Conservation (phyloP, 2,329 filamentous ascomycete species). For the Emergomyces pasteurianus region DNA sequence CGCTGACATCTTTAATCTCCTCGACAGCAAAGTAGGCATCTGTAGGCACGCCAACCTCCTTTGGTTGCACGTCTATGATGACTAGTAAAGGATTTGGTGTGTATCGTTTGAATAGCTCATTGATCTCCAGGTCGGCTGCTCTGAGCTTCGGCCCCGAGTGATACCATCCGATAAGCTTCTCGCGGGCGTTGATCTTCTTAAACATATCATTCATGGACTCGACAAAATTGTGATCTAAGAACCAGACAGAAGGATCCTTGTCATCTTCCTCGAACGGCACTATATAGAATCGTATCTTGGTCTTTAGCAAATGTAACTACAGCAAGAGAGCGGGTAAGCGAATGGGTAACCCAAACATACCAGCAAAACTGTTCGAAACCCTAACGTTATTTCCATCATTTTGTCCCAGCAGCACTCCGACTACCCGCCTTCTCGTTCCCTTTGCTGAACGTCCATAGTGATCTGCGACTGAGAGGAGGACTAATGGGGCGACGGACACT, state of each 20-base stretch:
- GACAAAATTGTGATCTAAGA: conserved; percentile 97
- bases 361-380: conserved; percentile 97
- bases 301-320: background rate
- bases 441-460: conserved; percentile 93
- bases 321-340: background rate
- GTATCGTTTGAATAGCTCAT: conserved; percentile 98
- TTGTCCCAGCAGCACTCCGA: conserved; percentile 87
- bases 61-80: conserved; percentile 96
- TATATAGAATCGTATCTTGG: conserved; percentile 25
- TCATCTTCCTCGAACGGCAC: conserved; percentile 99
- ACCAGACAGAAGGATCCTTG: conserved; percentile 97
- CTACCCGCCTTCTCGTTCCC: conserved; percentile 76
- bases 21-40: conserved; percentile 99
- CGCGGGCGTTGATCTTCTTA: conserved; percentile 98
- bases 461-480: conserved; percentile 94
- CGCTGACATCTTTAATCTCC: conserved; percentile 93
- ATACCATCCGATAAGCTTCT: conserved; percentile 99
- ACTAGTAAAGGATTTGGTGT: conserved; percentile 91
- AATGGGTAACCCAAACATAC: conserved; percentile 38
- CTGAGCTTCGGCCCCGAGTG: conserved; percentile 95
- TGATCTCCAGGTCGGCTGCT: conserved; percentile 95
- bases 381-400: conserved; percentile 94
- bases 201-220: conserved; percentile 99
- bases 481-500: conserved; percentile 93
- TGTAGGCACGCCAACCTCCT: conserved; percentile 93